A percentile compares a stretch with the other conserved stretches of the same genome.
Evolutionary conservation across 352 stramenopile species (phyloP).

Genomic region (Phytophthora rubi): DNA sequence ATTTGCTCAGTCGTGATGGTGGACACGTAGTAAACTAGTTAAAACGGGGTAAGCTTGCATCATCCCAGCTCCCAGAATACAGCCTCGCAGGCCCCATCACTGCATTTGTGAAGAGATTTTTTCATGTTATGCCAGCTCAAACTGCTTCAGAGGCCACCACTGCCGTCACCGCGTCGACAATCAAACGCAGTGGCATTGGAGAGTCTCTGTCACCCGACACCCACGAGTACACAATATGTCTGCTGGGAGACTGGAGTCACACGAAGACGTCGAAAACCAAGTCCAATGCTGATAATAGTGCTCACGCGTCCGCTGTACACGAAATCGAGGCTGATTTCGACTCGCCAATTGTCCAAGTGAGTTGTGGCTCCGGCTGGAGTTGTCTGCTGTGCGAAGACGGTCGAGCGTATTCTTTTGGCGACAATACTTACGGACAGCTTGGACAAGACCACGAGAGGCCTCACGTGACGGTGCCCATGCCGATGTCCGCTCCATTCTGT

Average conservation of each 20-base stretch:
- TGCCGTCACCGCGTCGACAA: not conserved
- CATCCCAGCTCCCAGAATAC: not conserved
- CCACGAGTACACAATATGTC: slow-evolving; percentile 59
- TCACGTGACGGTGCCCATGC: slow-evolving; percentile 10
- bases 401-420: slow-evolving; percentile 57
- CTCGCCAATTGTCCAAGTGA: slow-evolving; percentile 48
- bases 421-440: slow-evolving; percentile 70
- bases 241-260: slow-evolving; percentile 53
- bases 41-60: no score
- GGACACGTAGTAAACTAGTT: no score
- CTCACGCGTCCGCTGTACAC: slow-evolving; percentile 21
- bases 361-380: slow-evolving; percentile 58
- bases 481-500: slow-evolving; percentile 34
- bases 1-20: no score
- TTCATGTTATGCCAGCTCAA: not conserved
- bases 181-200: not conserved
- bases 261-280: slow-evolving; percentile 3
- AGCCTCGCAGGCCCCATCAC: not conserved
- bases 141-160: not conserved
- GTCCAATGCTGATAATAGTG: slow-evolving; percentile 4
- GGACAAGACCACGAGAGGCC: slow-evolving; percentile 48
- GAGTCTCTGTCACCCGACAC: not conserved
- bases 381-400: slow-evolving; percentile 56
- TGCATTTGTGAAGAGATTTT: not conserved
- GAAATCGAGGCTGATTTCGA: slow-evolving; percentile 57